phyloP scores from a whole-genome alignment of 2,329 filamentous ascomycete genomes.

The Geoglossum cookeanum region DNA sequence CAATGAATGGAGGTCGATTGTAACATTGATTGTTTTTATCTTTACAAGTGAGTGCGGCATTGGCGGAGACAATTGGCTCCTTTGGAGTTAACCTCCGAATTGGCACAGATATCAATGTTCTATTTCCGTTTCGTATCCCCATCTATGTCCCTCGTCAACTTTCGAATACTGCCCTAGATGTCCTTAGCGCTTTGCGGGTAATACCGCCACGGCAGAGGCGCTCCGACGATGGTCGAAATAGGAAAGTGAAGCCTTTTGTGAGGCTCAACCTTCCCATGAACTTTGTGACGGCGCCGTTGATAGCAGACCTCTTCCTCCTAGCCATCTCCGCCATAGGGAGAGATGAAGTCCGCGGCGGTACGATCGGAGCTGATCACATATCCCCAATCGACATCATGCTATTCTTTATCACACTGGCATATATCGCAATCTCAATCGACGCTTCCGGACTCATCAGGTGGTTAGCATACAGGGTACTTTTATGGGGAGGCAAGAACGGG shows the following conservation, averaged over 20 bases:
- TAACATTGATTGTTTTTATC: constrained; percentile 50
- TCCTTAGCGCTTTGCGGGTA: constrained; percentile 30
- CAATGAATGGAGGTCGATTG: constrained; percentile 45
- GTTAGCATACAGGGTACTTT: constrained; percentile 49
- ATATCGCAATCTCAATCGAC: constrained; percentile 61
- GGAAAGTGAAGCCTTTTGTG: constrained; percentile 24
- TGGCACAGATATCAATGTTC: constrained; percentile 41
- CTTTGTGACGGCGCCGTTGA: constrained; percentile 49
- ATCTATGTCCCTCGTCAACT: constrained; percentile 36
- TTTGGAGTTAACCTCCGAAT: constrained; percentile 3
- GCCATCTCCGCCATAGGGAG: constrained; percentile 49
- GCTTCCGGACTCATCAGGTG: constrained; percentile 54
- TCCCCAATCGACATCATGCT: constrained; percentile 53
- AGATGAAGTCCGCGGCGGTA: constrained; percentile 49
- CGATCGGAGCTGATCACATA: constrained; percentile 45
- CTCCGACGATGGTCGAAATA: constrained; percentile 11
- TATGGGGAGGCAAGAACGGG: constrained; percentile 47
- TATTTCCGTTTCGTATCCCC: constrained; percentile 49
- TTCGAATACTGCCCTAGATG: constrained; percentile 25
- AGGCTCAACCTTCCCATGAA: constrained; percentile 44
- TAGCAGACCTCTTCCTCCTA: constrained; percentile 52
- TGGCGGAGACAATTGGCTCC: not conserved
- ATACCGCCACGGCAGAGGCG: constrained; percentile 25
- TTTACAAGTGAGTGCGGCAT: constrained; percentile 40
- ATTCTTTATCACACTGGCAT: constrained; percentile 56